Base-by-base conservation (phyloP, 306 rosid genomes). In the Dryas alaskensis region DNA sequence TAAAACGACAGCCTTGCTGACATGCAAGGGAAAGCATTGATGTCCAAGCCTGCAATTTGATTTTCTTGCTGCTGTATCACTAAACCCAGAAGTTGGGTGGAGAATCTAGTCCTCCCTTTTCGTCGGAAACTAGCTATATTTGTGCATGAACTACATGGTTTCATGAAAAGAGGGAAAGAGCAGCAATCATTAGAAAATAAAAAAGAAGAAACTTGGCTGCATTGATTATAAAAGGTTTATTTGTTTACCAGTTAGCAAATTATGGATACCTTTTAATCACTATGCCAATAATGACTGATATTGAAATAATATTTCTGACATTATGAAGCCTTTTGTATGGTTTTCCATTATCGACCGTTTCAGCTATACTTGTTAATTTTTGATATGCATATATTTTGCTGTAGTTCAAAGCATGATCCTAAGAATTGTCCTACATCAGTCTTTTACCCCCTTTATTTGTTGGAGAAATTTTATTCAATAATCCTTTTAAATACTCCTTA, bases 1-100 rank as follows among this genome's bases (percentile, higher is more conserved):
- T 87, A 92, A 92, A 84, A 89, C 92, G 8, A 84, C 92, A 12
- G 96, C 88, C 78, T 77, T 92, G 85, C 77, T 62, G 10, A 66
- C 86, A 61, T 92, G 89, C 89, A 64, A 27, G 57, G 73, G 82
- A 80, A 70, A 73, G 43, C 75, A 58, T 8, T 64, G 45, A 70
- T 69, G 19, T 50, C 42, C 70, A 70, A 67, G 65, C 63, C 64
- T 42, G 72, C 76, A 77, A 39, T 70, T 67, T 76, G 73, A 45
- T 75, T 54, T 76, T 64, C 53, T 22, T 75, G 84, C 60, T 67
- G 62, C 65, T 58, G 71, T 60, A 62, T 79, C 70, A 79, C 52
- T 62, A 76, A 51, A 51, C 37, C 59, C 55, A 39, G 37, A 67
- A 27, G 68, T 62, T 31, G 61, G 73, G 49, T 58, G 73, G 59